These are phyloP conservation scores for Scenedesmus sp. DNA, from an alignment of 163 green algal species.

Conservation along the genomic window DNA sequence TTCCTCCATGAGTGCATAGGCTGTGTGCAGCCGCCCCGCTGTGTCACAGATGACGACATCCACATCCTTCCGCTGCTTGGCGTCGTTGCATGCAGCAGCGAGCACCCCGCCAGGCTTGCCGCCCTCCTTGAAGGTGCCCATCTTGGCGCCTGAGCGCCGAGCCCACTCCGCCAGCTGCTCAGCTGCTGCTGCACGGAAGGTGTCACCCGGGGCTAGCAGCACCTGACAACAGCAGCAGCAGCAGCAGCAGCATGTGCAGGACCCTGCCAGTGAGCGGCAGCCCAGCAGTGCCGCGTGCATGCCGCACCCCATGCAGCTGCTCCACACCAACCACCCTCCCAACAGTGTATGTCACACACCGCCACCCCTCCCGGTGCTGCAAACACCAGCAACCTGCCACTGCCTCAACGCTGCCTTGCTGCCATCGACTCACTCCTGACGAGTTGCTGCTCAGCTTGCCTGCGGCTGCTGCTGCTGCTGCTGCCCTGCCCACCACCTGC, in stretches of 20 bases:
- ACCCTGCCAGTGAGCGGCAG: background rate
- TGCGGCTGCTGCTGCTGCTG: constrained; percentile 93
- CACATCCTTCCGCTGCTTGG: constrained; percentile 59
- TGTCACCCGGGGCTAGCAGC: constrained; percentile 95
- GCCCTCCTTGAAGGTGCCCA: constrained; percentile 76
- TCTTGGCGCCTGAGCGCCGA: constrained; percentile 72
- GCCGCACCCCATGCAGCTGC: too few species aligned
- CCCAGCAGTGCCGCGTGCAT: too few species aligned
- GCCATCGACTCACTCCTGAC: constrained; percentile 91
- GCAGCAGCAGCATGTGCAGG: background rate
- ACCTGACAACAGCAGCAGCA: constrained; percentile 59
- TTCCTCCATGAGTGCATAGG: constrained; percentile 97
- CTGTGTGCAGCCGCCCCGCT: constrained; percentile 96
- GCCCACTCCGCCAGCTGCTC: constrained; percentile 97
- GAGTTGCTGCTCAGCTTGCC: too few species aligned
- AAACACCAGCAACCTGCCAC: background rate
- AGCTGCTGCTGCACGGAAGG: constrained; percentile 95
- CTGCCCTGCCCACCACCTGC: constrained; percentile 55
- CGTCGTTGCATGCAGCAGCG: constrained; percentile 51
- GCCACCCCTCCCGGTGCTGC: background rate
- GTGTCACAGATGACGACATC: constrained; percentile 97
- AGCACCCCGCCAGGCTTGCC: constrained; percentile 56
- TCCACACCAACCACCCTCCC: too few species aligned
- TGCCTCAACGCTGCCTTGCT: constrained; percentile 68
- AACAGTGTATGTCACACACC: too few species aligned